Percentiles rank a stretch among this genome's conserved stretches.
Evolutionary conservation across 805 yeast genomes (phyloP).

Genomic region (Saccharomycopsis vini): DNA sequence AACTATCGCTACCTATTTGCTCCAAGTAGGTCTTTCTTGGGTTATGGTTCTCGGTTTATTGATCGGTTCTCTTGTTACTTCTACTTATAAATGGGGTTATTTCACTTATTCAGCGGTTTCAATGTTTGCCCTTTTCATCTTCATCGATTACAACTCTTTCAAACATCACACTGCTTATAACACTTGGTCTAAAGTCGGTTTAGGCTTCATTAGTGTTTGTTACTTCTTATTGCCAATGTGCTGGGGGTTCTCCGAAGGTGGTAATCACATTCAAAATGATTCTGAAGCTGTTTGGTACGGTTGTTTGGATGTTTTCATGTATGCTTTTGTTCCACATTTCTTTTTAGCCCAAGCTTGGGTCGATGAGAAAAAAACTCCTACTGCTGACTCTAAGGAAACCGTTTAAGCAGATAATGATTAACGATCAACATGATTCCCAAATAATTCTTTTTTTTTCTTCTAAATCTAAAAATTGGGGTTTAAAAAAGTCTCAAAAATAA

Average conservation of each 20-base stretch:
- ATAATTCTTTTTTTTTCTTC: too few relatives aligned
- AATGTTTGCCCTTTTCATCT: neutral
- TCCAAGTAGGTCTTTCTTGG: conserved; percentile 30
- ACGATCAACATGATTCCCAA: too few relatives aligned
- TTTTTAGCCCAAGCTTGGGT: conserved; percentile 21
- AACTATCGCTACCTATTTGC: conserved; percentile 22
- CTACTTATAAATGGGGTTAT: conserved; percentile 46
- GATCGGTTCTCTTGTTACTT: conserved; percentile 34
- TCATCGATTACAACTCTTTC: conserved; percentile 3
- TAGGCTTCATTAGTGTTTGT: conserved; percentile 27
- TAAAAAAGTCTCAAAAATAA: too few relatives aligned
- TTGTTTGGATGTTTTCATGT: conserved; percentile 38
- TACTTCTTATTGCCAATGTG: conserved; percentile 38
- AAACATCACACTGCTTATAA: neutral
- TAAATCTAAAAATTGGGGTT: too few relatives aligned
- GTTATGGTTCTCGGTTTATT: conserved; percentile 36
- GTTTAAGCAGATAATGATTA: too few relatives aligned
- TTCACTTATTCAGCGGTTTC: conserved; percentile 27
- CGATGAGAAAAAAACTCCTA: too few relatives aligned
- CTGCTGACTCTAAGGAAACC: too few relatives aligned
- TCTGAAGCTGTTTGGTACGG: conserved; percentile 49
- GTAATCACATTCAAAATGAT: conserved; percentile 44
- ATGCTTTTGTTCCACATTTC: conserved; percentile 33
- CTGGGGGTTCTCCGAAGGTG: conserved; percentile 51
- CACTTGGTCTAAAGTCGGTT: conserved; percentile 3